A percentile compares a stretch with the other conserved stretches of the same genome.
phyloP scores from a whole-genome alignment of 176 grass and related monocot genomes.

The Zoysia pacifica region DNA sequence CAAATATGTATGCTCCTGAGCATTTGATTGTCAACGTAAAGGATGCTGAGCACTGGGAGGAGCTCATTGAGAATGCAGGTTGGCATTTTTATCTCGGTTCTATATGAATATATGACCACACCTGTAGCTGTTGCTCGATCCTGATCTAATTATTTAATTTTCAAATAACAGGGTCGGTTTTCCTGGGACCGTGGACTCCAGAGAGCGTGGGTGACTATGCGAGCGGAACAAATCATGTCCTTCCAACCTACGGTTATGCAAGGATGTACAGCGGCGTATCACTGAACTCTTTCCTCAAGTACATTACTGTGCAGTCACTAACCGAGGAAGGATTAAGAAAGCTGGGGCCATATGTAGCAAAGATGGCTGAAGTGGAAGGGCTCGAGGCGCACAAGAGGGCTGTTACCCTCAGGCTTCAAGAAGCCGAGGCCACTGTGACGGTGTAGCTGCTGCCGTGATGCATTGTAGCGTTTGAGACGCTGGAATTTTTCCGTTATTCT shows the following conservation, averaged over 20 bases:
- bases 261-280: conserved; percentile 98
- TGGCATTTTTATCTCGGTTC: background rate
- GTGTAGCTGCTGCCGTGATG: conserved; percentile 41
- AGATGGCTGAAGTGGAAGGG: conserved; percentile 94
- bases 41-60: conserved; percentile 85
- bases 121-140: background rate
- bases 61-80: conserved; percentile 90
- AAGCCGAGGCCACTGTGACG: conserved; percentile 54
- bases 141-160: background rate
- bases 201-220: conserved; percentile 93
- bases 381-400: conserved; percentile 93
- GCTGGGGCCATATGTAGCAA: conserved; percentile 71
- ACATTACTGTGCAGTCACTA: conserved; percentile 88
- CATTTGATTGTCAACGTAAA: conserved; percentile 94
- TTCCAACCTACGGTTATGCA: conserved; percentile 90
- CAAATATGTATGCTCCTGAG: conserved; percentile 95
- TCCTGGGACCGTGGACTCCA: conserved; percentile 86
- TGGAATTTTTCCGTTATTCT: background rate
- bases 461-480: background rate
- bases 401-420: conserved; percentile 83
- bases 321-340: conserved; percentile 80
- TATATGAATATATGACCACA: background rate
- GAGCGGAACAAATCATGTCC: conserved; percentile 88
- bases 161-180: conserved; percentile 72
- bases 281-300: conserved; percentile 88